Evolutionary conservation across 495 filamentous ascomycete species (phyloP).

Genomic region (Amorphotheca resinae): DNA sequence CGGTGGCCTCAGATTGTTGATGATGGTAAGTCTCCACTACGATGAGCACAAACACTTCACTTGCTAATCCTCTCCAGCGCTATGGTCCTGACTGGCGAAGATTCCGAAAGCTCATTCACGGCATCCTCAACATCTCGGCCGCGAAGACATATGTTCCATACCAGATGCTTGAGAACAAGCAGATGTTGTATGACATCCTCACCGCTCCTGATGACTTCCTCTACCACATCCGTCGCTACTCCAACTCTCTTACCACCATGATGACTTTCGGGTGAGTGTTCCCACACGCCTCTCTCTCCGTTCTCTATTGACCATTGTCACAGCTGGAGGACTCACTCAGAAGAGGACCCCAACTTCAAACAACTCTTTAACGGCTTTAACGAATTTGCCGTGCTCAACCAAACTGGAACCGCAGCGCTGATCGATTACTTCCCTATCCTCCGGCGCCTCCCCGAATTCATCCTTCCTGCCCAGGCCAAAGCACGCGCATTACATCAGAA

Average conservation of each 20-base stretch:
- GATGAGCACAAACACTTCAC: too few relatives aligned
- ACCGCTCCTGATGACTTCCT: background rate
- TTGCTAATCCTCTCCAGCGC: too few relatives aligned
- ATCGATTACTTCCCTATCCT: slow-evolving; percentile 35
- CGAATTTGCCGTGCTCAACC: slow-evolving; percentile 30
- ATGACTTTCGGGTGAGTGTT: background rate
- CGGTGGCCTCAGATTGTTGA: background rate
- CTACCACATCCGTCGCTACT: background rate
- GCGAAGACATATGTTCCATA: background rate
- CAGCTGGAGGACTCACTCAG: too few relatives aligned
- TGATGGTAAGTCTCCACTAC: background rate
- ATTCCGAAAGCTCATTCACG: background rate
- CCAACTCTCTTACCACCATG: background rate
- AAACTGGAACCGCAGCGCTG: slow-evolving; percentile 30
- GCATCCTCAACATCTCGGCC: background rate
- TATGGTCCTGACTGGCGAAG: background rate
- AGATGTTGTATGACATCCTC: background rate
- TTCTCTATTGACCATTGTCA: too few relatives aligned
- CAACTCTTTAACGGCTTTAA: slow-evolving; percentile 42
- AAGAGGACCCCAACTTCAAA: too few relatives aligned
- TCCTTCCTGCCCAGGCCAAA: too few relatives aligned
- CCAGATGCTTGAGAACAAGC: background rate
- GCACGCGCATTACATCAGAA: slow-evolving; percentile 20
- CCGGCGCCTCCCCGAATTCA: too few relatives aligned
- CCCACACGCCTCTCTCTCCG: too few relatives aligned